Evolutionary conservation across 257 asterid species (phyloP).

Genomic region (Solanum verrucosum): DNA sequence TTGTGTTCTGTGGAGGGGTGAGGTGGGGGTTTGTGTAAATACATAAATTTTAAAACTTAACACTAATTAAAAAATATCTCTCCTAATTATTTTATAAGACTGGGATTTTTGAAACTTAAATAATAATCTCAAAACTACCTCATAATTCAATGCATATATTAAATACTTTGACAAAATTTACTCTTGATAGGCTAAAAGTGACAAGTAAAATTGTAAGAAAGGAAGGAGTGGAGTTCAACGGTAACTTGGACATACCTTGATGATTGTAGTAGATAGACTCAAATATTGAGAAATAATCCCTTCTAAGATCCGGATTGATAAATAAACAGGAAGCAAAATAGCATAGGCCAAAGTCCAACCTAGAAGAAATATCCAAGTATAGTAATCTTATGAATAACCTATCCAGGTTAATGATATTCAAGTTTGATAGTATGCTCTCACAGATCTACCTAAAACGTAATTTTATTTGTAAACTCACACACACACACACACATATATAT

Average conservation of each 20-base stretch:
- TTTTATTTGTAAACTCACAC: neutral
- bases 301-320: neutral
- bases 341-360: neutral
- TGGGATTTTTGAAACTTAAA: neutral
- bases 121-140: neutral
- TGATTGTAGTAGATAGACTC: neutral
- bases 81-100: neutral
- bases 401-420: neutral
- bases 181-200: neutral
- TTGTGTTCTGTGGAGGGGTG: neutral
- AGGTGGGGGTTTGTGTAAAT: neutral
- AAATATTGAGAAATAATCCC: neutral
- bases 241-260: neutral
- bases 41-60: neutral
- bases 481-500: neutral
- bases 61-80: neutral
- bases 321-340: too few species aligned
- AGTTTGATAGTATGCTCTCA: neutral
- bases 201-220: too few species aligned
- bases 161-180: neutral
- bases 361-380: neutral
- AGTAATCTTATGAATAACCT: neutral
- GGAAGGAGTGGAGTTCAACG: neutral
- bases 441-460: neutral
- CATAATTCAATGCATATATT: neutral